These are phyloP conservation scores for Rhypophila decipiens DNA, from an alignment of 495 filamentous ascomycete genomes.

Conservation along the genomic window DNA sequence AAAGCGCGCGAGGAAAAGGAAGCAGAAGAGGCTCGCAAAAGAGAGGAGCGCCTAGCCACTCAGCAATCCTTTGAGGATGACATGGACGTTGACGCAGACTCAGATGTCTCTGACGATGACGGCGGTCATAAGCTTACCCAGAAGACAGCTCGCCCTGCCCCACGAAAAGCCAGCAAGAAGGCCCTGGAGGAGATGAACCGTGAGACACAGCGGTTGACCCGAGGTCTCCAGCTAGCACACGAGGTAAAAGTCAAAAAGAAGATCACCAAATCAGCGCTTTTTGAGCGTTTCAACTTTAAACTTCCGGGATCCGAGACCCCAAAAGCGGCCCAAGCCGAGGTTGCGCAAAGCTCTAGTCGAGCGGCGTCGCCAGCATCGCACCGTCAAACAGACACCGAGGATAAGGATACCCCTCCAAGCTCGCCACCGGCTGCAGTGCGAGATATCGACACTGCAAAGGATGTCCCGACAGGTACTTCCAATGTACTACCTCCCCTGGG, in stretches of 20 bases:
- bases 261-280: slow-evolving; percentile 75
- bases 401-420: slow-evolving; percentile 47
- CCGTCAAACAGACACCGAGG: slow-evolving; percentile 34
- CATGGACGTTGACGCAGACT: slow-evolving; percentile 38
- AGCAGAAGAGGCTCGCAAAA: slow-evolving; percentile 44
- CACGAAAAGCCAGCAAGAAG: slow-evolving; percentile 90
- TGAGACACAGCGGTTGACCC: slow-evolving; percentile 84
- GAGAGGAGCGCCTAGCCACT: slow-evolving; percentile 40
- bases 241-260: slow-evolving; percentile 88
- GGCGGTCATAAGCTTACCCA: slow-evolving; percentile 56
- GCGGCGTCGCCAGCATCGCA: slow-evolving; percentile 31
- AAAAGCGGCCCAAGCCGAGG: slow-evolving; percentile 20
- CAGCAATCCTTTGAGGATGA: slow-evolving; percentile 27
- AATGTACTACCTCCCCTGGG: too few species aligned
- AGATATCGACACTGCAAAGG: slow-evolving; percentile 6
- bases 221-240: slow-evolving; percentile 88
- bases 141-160: slow-evolving; percentile 42
- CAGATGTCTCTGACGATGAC: slow-evolving; percentile 48
- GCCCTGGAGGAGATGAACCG: slow-evolving; percentile 90
- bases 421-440: slow-evolving; percentile 36
- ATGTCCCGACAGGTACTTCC: too few species aligned
- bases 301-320: slow-evolving; percentile 28
- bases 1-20: slow-evolving; percentile 62
- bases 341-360: slow-evolving; percentile 41
- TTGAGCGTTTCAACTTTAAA: slow-evolving; percentile 75